Conservation (phyloP, 129 eudicot genomes). For the Logfia minima region DNA sequence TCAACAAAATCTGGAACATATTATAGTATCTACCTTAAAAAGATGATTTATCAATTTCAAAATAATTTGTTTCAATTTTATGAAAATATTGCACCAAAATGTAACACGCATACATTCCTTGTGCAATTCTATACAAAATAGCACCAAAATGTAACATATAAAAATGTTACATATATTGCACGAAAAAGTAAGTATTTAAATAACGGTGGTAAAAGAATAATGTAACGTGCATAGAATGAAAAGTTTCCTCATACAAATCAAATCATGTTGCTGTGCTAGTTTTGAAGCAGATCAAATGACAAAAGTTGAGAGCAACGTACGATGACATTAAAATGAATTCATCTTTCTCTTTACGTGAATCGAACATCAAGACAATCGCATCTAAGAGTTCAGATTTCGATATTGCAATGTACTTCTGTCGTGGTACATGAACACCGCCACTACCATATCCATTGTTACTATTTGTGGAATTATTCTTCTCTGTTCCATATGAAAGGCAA, state of each 20-base stretch:
- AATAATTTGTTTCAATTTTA: not conserved
- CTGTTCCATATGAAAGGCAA: constrained; percentile 24
- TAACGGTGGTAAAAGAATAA: not conserved
- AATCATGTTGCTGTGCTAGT: not conserved
- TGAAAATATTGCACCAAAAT: no score
- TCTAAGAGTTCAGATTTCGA: constrained; percentile 62
- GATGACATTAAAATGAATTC: constrained; percentile 51
- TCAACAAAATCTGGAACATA: not conserved
- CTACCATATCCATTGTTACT: not conserved
- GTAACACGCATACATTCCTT: no score
- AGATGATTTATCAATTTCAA: not conserved
- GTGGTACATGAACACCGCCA: constrained; percentile 58
- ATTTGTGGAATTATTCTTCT: constrained; percentile 21
- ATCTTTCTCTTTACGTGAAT: constrained; percentile 34
- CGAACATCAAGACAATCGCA: constrained; percentile 47
- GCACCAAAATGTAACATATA: not conserved
- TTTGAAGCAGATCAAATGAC: no score
- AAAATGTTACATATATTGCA: not conserved
- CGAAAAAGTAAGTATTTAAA: no score
- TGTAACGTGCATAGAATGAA: no score
- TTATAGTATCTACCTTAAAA: not conserved
- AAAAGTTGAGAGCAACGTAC: constrained; percentile 36
- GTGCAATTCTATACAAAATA: no score
- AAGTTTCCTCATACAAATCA: no score
- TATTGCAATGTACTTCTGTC: constrained; percentile 52